Percentiles rank a stretch among this genome's conserved stretches.
These are phyloP conservation scores for Ceratocystiopsis minuta DNA, from an alignment of 2,329 filamentous ascomycete genomes.

Conservation along the genomic window DNA sequence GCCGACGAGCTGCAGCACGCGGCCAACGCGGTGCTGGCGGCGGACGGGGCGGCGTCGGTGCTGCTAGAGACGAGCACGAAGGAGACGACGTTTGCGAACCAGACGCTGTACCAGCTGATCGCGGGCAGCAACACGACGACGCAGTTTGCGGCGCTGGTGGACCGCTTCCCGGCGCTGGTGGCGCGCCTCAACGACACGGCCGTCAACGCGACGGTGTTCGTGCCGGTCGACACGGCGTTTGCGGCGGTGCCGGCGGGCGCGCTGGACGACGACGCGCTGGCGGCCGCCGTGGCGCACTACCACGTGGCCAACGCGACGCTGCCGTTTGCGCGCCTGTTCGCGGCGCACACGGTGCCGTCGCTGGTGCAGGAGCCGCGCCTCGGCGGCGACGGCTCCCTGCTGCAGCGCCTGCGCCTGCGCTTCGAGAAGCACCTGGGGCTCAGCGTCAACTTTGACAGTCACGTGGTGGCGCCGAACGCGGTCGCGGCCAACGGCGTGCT, in stretches of 20 bases:
- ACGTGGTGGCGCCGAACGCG: constrained; percentile 51
- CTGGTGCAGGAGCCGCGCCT: constrained; percentile 39
- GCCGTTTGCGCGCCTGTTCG: constrained; percentile 45
- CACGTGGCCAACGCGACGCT: constrained; percentile 55
- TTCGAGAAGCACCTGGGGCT: constrained; percentile 40
- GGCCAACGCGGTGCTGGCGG: no score
- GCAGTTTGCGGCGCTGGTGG: constrained; percentile 58
- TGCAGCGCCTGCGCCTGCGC: constrained; percentile 56
- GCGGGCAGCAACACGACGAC: constrained; percentile 57
- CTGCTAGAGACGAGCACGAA: background rate
- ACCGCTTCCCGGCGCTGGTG: constrained; percentile 54
- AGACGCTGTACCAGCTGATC: constrained; percentile 68
- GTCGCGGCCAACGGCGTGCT: constrained; percentile 65
- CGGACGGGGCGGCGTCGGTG: background rate
- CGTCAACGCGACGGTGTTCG: constrained; percentile 64
- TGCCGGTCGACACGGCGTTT: constrained; percentile 62
- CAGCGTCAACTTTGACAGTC: constrained; percentile 60
- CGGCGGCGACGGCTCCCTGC: constrained; percentile 28
- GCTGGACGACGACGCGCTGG: constrained; percentile 33
- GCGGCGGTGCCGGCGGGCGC: constrained; percentile 29
- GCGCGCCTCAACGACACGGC: constrained; percentile 55
- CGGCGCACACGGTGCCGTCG: constrained; percentile 58
- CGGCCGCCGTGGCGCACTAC: constrained; percentile 55
- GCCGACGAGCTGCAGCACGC: no score
- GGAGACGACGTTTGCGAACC: constrained; percentile 29